Percentiles rank a stretch among this genome's conserved stretches.
Conservation (phyloP, 2,329 filamentous ascomycete species). For the Massarina eburnea region DNA sequence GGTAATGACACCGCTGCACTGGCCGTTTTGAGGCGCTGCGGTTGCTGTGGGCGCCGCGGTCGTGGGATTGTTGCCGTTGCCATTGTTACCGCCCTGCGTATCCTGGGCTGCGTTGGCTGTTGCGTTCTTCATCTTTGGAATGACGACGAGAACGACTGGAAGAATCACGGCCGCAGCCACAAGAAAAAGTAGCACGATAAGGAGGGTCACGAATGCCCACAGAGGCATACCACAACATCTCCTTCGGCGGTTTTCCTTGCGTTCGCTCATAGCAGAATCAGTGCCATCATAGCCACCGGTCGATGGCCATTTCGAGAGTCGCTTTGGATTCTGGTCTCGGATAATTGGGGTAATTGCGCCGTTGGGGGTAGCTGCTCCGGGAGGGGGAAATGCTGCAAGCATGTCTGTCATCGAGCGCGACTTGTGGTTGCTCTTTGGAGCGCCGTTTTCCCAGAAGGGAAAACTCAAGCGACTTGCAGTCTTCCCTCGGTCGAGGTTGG, state of each 20-base stretch:
- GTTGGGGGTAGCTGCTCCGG: conserved; percentile 54
- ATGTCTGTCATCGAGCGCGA: conserved; percentile 65
- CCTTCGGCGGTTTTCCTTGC: conserved; percentile 49
- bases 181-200: conserved; percentile 68
- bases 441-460: conserved; percentile 49
- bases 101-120: conserved; percentile 19
- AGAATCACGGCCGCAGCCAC: conserved; percentile 81
- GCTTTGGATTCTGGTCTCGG: conserved; percentile 11
- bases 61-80: conserved; percentile 14
- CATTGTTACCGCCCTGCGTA: conserved; percentile 16
- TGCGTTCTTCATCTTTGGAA: conserved; percentile 53
- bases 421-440: conserved; percentile 40
- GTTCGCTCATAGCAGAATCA: conserved; percentile 22
- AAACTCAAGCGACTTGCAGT: conserved; percentile 62
- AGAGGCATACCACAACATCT: conserved; percentile 82
- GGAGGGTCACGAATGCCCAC: conserved; percentile 71
- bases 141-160: conserved; percentile 65
- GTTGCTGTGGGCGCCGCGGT: conserved; percentile 22
- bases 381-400: conserved; percentile 65
- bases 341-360: conserved; percentile 17
- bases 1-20: conserved; percentile 62
- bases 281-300: conserved; percentile 12
- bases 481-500: conserved; percentile 82
- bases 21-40: conserved; percentile 16
- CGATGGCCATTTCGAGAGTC: conserved; percentile 34